Base-by-base conservation (phyloP, 75 land plant genomes). In the Cunninghamia lanceolata region DNA sequence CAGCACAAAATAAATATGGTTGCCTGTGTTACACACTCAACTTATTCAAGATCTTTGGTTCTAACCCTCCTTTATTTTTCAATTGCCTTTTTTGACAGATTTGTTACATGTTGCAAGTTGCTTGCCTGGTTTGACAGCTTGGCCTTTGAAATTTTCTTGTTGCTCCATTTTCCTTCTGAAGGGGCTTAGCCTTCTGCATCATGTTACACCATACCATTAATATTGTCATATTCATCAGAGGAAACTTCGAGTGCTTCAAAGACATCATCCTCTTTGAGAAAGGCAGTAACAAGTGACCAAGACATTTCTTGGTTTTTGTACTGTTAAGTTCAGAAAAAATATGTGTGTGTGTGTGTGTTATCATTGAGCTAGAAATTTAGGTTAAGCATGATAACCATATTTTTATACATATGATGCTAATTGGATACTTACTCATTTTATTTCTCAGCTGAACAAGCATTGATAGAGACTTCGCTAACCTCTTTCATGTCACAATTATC, bases 1-100 rank as follows among this genome's bases (percentile, higher is more conserved):
- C n/a, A 13, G 82, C 4, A 80, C 45, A n/a, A 80, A n/a, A 80
- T 77, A 80, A 42, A 43, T 80, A 43, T 80, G 82, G 30, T 43
- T 43, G 43, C 46, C 30, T 25, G 45, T 79, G 50, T 79, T 25
- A n/a, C 82, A 79, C 46, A 43, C 11, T 40, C 9, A 21, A 43
- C 43, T 28, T 79, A n/a, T 80, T 80, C 50, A 45, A 46, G n/a
- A 25, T 9, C 43, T 79, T 46, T 11, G 3, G 32, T 28, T 45
- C 46, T 79, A 79, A 79, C 39, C 40, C 38, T 15, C 38, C 47
- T 80, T 43, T 77, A 8, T 39, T 45, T 80, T 80, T 45, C 3
- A n/a, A 43, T 43, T 8, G 32, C 32, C 82, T n/a, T 25, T 79
- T 46, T 45, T 80, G 21, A 25, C 47, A 28, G 32, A 43, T 10